Percentiles rank a stretch among this genome's conserved stretches.
These are phyloP conservation scores for Paramecium tetraurelia DNA, from an alignment of 73 alveolate species.

Conservation along the genomic window DNA sequence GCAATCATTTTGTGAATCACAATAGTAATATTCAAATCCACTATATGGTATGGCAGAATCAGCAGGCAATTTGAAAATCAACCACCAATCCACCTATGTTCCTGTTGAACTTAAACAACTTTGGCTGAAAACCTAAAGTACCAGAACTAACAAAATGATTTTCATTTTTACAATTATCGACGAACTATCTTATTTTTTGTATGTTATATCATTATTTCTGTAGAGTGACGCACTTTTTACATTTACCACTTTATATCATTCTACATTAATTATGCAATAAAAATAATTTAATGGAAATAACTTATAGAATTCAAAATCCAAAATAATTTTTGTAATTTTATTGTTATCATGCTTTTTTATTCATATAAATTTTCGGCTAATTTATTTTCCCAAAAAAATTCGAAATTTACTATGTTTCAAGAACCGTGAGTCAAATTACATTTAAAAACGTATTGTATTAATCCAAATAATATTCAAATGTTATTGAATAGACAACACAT, in stretches of 20 bases:
- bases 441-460: no score
- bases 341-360: not conserved
- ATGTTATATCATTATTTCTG: not conserved
- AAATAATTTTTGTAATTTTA: no score
- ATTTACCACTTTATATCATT: not conserved
- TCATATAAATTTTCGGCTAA: no score
- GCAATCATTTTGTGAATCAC: constrained; percentile 8
- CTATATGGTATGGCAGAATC: not conserved
- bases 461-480: no score
- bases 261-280: not conserved
- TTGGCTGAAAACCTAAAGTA: not conserved
- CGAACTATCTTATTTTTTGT: not conserved
- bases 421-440: no score
- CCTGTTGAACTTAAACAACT: not conserved
- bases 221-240: not conserved
- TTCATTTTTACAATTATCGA: not conserved
- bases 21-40: constrained; percentile 14
- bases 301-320: not conserved
- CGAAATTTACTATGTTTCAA: no score
- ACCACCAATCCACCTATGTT: not conserved
- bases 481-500: no score
- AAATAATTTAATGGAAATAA: not conserved
- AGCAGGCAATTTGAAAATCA: not conserved
- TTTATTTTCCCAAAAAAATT: not conserved
- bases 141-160: not conserved